Base-by-base conservation (phyloP, 176 grass and related monocot genomes). In the Carex scoparia region DNA sequence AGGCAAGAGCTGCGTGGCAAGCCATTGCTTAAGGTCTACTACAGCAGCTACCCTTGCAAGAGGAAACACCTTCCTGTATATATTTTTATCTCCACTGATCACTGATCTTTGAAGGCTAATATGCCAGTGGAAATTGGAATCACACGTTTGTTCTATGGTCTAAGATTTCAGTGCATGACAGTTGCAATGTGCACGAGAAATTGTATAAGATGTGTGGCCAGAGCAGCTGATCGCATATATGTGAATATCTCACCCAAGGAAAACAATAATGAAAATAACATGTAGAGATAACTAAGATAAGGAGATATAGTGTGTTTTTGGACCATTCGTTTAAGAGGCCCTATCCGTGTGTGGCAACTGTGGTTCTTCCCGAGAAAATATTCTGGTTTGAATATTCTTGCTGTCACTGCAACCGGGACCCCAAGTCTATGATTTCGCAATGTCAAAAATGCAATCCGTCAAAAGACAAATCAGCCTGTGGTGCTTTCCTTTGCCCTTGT, bases 1-100 rank as follows among this genome's bases (percentile, higher is more conserved):
- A 86, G 54, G 90, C 96, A 76, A 99, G 93, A 70, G 96, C 92
- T 73, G 96, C 96, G 90, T 95, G 93, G 80, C 88, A 92, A 75
- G 96, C 96, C 96, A 99, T 98, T 33, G 87, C 72, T 86, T 12
- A 67, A 85, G 15, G 5, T 64, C 1, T 62, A 28, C 42, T 65
- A 54, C 18, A 67, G 63, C n/a, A 81, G 61, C 38, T 81, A 49
- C 37, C 35, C 30, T 23, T 30, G 4, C 79, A 61, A 59, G 18
- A 37, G 62, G 28, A 49, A 82, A 48, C 61, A 82, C 61, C 62
- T 66, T 51, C 4, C 13, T 18, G 5, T 76, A 78, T 78, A 35
- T 51, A 38, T 31, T 63, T 65, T 81, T 63, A 13, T 65, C 79
- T 81, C 18, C 79, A 81, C 79, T 63, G 77, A 80, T 60, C 79